Conservation (phyloP, 345 rosid species). For the Eucalyptus viminalis region DNA sequence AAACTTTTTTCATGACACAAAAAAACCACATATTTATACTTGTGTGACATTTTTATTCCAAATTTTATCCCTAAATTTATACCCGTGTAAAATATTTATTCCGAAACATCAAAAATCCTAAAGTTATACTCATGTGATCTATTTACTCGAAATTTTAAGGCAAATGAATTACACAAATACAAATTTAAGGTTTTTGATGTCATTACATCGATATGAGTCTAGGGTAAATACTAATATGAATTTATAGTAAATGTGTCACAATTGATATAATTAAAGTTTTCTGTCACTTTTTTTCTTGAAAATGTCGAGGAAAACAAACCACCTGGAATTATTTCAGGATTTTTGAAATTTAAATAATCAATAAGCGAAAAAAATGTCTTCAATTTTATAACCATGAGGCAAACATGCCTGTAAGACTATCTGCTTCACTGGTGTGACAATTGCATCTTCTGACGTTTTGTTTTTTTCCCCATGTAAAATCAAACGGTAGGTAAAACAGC, state of each 20-base stretch:
- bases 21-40: no score
- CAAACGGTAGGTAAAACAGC: background rate
- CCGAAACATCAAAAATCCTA: no score
- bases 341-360: background rate
- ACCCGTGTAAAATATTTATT: no score
- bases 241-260: no score
- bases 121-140: no score
- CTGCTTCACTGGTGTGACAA: background rate
- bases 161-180: no score
- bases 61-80: no score
- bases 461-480: background rate
- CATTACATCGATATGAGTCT: no score
- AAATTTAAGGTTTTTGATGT: no score
- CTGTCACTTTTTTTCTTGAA: fast-evolving
- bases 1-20: fast-evolving
- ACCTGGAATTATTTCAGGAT: background rate
- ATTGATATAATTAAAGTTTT: no score
- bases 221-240: no score
- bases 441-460: background rate
- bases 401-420: background rate
- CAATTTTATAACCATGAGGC: background rate
- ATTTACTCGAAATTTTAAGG: no score
- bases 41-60: fast-evolving
- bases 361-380: background rate
- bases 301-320: background rate